Conservation (phyloP, 495 filamentous ascomycete species). For the Trichoderma gamsii region DNA sequence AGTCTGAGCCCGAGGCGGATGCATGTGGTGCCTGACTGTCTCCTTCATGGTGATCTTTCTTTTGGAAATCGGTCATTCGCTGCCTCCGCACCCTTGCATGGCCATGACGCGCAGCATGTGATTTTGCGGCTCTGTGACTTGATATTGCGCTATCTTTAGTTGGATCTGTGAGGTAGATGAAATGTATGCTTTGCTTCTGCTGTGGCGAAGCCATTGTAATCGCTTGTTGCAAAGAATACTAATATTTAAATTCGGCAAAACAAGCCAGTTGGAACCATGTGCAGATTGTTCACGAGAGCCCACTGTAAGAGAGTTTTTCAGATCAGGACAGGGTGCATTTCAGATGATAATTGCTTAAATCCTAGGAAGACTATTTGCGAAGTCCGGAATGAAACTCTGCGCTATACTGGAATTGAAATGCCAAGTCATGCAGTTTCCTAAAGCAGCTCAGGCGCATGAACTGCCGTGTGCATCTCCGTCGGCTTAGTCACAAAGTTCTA, state of each 20-base stretch:
- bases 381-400: neutral
- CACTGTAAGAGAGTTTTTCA: neutral
- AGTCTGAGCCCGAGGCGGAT: neutral
- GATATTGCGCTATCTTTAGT: neutral
- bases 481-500: neutral
- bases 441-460: neutral
- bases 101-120: constrained; percentile 7
- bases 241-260: neutral
- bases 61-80: constrained; percentile 1
- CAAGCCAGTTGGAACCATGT: neutral
- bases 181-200: neutral
- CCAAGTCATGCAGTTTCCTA: constrained; percentile 7
- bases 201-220: neutral
- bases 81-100: constrained; percentile 5
- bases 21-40: neutral
- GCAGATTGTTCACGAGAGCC: neutral
- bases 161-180: constrained; percentile 6
- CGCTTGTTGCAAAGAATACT: neutral
- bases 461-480: neutral
- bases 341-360: neutral
- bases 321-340: neutral
- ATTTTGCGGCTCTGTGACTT: neutral
- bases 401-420: neutral
- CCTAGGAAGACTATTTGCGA: neutral
- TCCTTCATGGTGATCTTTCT: neutral